Evolutionary conservation across 495 filamentous ascomycete genomes (phyloP), one percentile per base, ranked within the genome.

Genomic region (Tuber umbilicatum): DNA sequence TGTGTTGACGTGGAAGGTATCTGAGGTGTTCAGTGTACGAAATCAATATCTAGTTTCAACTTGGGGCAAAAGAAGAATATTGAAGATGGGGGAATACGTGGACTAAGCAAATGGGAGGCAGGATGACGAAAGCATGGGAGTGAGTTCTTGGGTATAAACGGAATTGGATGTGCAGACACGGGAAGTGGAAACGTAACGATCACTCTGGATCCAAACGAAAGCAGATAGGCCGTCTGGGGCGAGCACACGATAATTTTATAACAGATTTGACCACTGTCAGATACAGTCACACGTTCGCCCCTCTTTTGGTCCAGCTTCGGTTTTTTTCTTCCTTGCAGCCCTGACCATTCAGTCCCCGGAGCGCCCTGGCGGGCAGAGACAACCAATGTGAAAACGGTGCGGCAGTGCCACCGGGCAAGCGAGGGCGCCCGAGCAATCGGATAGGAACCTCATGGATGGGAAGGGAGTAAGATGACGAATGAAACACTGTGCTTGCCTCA

Each of bases 201-300:
- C 60, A 39, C 72, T 70, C 70, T 55, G 55, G 55, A 35, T 78
- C 71, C 72, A 72, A 60, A 78, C 70, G 72, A 79, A 79, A 79
- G 60, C 64, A 75, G 77, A 74, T 31, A 71, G 47, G 70, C 47
- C 45, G 47, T 79, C 40, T 74, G 42, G 50, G 72, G 72, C 69
- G 77, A 78, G 76, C 77, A 40, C 43, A 70, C 77, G 76, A 79
- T 74, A 78, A 74, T 79, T 74, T 79, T 79, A 79, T 79, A 79
- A 72, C 60, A 40, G 64, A 47, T 71, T 72, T 78, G 72, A 42
- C 77, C 76, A 79, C 71, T 78, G 74, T 55, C 39, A 75, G 55
- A 71, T 73, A 79, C 27, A 70, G 64, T 71, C 42, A 78, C 72
- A 40, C 55, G 74, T 67, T 47, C 35, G 37, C 45, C 27, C 42